Evolutionary conservation across 2,329 filamentous ascomycete genomes (phyloP), one percentile per base, ranked within the genome.

Genomic region (Xenosphaeropsis pyriputrescens): DNA sequence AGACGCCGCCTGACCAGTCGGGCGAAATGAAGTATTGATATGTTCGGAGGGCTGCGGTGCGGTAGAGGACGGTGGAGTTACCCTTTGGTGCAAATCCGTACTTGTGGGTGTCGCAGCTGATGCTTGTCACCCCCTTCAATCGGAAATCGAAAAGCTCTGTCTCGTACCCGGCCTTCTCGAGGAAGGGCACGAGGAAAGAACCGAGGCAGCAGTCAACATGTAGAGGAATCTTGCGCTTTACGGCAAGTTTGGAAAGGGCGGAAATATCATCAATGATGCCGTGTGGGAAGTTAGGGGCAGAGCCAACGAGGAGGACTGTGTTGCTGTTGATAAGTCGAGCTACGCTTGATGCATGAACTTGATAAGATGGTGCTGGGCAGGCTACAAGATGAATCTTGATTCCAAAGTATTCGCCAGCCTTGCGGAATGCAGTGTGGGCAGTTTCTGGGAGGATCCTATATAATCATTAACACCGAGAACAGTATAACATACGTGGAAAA

Each of bases 1-100:
- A 98, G 7, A 98, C 86, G 50, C 91, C 91, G 42, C 91, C 91
- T 8, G 82, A 78, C 91, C 91, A 98, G 61, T 93, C 84, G 6
- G 91, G 81, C 22, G 80, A 85, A 56, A 98, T 80, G 60, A 94
- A 98, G 68, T 98, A 98, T 61, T 98, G 91, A 60, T 94, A 89
- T 40, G 76, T 75, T 48, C 91, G 77, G 47, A 93, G 72, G 34
- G 72, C 64, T 26, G 78, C 71, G 34, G 76, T 82, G 50, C 91
- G 85, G 69, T 98, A 98, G 32, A 98, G 70, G 12, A 94, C 70
- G 1, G 86, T 91, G 37, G 82, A 91, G 69, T 93, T 98, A 48
- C 91, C 91, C 65, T 98, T 98, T 38, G 91, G 91, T 1, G 91
- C 91, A 55, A 98, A 98, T 29, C 91, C 91, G 57, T 98, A 98